Percentiles rank a stretch among this genome's conserved stretches.
Conservation (phyloP, 805 yeast species). For the Starmerella stigmatis region DNA sequence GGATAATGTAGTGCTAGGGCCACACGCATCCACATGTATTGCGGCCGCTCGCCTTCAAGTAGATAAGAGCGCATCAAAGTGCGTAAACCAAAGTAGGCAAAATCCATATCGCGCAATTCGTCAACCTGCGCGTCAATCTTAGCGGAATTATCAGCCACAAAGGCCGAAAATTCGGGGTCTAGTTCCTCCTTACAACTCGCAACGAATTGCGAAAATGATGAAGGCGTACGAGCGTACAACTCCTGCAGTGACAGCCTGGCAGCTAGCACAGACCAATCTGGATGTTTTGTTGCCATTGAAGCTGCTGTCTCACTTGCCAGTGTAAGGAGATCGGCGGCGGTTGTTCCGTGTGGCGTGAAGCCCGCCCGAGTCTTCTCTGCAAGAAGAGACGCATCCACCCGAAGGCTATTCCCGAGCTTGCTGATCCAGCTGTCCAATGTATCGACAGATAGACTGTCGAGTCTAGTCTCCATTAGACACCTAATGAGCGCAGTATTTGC, state of each 20-base stretch:
- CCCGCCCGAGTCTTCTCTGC: constrained; percentile 9
- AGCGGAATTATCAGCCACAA: constrained; percentile 48
- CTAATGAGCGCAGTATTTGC: too few species aligned
- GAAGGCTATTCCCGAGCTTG: not conserved
- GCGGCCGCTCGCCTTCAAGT: constrained; percentile 71
- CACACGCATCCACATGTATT: constrained; percentile 75
- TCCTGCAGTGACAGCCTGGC: constrained; percentile 85
- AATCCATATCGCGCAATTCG: constrained; percentile 55
- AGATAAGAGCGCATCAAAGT: constrained; percentile 75
- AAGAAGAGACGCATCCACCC: constrained; percentile 4
- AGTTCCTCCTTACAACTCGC: constrained; percentile 14
- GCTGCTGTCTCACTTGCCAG: constrained; percentile 89
- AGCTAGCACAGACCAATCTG: constrained; percentile 75
- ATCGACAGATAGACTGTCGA: not conserved
- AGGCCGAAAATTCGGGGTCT: constrained; percentile 46
- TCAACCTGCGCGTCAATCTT: constrained; percentile 57
- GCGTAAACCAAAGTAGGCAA: constrained; percentile 78
- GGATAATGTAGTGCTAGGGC: constrained; percentile 68
- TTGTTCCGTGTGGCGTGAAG: constrained; percentile 25
- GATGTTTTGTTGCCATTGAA: constrained; percentile 87
- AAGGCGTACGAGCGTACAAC: constrained; percentile 77
- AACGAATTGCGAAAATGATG: constrained; percentile 63
- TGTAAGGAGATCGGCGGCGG: constrained; percentile 37
- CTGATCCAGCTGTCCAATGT: not conserved
- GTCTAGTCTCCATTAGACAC: not conserved